Conservation (phyloP, 805 yeast genomes). For the Saturnispora zaruensis region DNA sequence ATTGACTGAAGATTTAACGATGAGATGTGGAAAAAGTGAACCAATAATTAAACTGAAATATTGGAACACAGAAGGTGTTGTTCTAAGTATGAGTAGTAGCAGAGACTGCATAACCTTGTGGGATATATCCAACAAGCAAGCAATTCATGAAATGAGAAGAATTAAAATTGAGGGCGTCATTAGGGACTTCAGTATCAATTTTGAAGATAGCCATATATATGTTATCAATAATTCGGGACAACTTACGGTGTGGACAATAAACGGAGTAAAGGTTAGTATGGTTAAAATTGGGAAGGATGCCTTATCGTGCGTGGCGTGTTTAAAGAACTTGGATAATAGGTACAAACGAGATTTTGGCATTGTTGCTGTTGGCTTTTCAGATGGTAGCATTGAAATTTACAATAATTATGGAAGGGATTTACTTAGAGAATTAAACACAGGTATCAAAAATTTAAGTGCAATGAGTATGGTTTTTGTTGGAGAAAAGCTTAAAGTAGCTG, state of each 20-base stretch:
- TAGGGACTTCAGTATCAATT: conserved; percentile 32
- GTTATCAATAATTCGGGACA: conserved; percentile 51
- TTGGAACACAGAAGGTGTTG: conserved; percentile 44
- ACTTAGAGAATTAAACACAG: background rate
- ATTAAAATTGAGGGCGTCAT: conserved; percentile 10
- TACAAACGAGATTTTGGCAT: background rate
- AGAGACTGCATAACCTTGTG: conserved; percentile 51
- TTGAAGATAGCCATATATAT: conserved; percentile 18
- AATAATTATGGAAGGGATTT: background rate
- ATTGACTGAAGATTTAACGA: conserved; percentile 45
- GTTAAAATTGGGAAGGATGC: background rate
- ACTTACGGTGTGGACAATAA: conserved; percentile 19
- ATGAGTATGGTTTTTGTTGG: background rate
- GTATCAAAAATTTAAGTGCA: background rate
- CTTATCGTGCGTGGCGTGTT: background rate
- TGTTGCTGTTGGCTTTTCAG: background rate
- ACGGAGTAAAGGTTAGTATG: background rate
- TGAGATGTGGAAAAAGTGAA: conserved; percentile 51
- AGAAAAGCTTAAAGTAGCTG: background rate
- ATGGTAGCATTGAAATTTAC: background rate
- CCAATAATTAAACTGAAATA: conserved; percentile 28
- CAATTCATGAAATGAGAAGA: conserved; percentile 32
- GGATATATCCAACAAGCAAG: conserved; percentile 51
- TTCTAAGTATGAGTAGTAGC: conserved; percentile 44
- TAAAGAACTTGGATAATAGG: background rate